phyloP scores from a whole-genome alignment of 148 eudicot genomes.

The Drosera capensis region DNA sequence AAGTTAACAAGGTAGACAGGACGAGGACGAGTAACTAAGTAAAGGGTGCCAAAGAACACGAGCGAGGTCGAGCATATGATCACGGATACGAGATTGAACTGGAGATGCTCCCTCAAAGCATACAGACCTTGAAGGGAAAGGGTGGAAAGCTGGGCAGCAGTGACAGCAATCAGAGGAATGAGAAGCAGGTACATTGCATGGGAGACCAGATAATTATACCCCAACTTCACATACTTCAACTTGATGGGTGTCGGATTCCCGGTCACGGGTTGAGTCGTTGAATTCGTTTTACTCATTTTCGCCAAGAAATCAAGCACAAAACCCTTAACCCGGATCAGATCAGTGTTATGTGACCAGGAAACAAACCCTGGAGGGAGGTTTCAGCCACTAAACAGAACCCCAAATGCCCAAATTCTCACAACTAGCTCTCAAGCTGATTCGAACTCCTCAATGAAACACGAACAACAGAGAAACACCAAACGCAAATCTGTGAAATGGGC shows the following conservation, averaged over 20 bases:
- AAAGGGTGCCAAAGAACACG: not conserved
- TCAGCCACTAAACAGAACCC: too few species aligned
- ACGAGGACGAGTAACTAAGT: slow-evolving; percentile 1
- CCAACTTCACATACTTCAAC: not conserved
- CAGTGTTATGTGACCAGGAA: too few species aligned
- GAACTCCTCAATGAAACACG: too few species aligned
- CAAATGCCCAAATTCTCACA: too few species aligned
- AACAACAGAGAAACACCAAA: too few species aligned
- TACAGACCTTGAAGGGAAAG: not conserved
- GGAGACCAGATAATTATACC: not conserved
- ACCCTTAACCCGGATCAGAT: not conserved
- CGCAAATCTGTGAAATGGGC: too few species aligned
- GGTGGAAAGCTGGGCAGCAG: not conserved
- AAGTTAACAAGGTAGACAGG: not conserved
- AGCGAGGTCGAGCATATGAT: not conserved
- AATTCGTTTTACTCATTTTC: not conserved
- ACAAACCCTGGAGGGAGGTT: not conserved
- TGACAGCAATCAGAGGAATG: not conserved
- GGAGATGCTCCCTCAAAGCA: not conserved
- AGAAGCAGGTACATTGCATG: not conserved
- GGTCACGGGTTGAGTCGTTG: not conserved
- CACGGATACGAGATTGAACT: not conserved
- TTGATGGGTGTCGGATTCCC: not conserved
- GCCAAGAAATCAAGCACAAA: not conserved
- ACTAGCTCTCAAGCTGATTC: too few species aligned